phyloP scores from a whole-genome alignment of 352 stramenopile genomes.

The Phytophthora pini region DNA sequence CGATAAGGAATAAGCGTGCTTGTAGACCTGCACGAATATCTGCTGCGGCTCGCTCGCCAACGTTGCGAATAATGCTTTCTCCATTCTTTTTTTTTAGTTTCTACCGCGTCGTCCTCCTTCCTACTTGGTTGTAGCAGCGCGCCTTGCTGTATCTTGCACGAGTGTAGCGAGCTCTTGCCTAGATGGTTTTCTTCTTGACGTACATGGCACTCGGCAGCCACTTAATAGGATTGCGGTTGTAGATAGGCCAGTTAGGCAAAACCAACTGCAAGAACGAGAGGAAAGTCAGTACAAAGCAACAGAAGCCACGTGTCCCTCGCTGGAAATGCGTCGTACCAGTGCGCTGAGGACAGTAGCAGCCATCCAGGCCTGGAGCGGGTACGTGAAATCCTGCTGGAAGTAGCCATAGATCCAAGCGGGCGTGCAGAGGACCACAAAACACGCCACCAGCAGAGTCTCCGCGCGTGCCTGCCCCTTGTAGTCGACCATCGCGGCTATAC shows the following conservation, averaged over 20 bases:
- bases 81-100: constrained; percentile 22
- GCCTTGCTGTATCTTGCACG: background rate
- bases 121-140: background rate
- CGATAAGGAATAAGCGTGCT: constrained; percentile 37
- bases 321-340: constrained; percentile 44
- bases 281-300: constrained; percentile 4
- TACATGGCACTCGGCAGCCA: constrained; percentile 84
- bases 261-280: constrained; percentile 50
- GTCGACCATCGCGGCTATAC: constrained; percentile 67
- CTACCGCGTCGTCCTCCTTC: background rate
- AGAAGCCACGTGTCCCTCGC: constrained; percentile 25
- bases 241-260: constrained; percentile 85
- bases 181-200: constrained; percentile 57
- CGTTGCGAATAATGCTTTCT: constrained; percentile 22
- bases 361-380: constrained; percentile 78
- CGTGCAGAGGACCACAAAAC: constrained; percentile 78
- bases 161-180: constrained; percentile 2
- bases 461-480: constrained; percentile 85
- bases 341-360: constrained; percentile 60
- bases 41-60: background rate
- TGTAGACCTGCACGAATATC: constrained; percentile 1
- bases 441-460: constrained; percentile 67
- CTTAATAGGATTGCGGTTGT: constrained; percentile 86
- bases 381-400: constrained; percentile 83
- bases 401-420: constrained; percentile 88